Evolutionary conservation across 2,329 filamentous ascomycete species (phyloP).

Genomic region (Pseudogymnoascus destructans): DNA sequence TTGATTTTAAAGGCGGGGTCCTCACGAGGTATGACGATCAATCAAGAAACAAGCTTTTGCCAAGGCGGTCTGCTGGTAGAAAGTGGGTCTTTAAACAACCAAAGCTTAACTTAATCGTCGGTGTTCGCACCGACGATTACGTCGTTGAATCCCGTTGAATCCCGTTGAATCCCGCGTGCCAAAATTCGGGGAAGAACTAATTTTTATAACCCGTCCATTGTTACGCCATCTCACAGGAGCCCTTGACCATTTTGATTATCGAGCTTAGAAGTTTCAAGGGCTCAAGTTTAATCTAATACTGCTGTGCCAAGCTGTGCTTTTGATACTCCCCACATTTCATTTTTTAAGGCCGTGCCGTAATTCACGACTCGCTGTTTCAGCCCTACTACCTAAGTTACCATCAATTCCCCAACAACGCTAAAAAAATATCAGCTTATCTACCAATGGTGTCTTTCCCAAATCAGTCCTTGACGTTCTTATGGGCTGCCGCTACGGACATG

Average conservation of each 20-base stretch:
- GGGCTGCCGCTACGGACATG: not conserved
- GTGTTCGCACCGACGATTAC: too few relatives aligned
- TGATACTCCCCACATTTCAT: not conserved
- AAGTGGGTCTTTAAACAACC: not conserved
- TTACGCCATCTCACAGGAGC: not conserved
- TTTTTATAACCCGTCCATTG: not conserved
- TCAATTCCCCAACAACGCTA: not conserved
- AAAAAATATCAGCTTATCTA: not conserved
- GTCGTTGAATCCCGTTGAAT: too few relatives aligned
- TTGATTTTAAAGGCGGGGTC: not conserved
- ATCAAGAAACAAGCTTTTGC: not conserved
- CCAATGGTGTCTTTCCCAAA: not conserved
- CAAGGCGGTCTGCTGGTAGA: not conserved
- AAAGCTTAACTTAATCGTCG: too few relatives aligned
- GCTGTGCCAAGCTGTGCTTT: not conserved
- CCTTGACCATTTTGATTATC: not conserved
- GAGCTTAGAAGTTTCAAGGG: not conserved
- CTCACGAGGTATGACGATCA: not conserved
- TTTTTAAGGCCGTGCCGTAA: constrained; percentile 2
- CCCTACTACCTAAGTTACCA: not conserved
- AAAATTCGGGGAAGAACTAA: not conserved
- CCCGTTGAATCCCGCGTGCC: not conserved
- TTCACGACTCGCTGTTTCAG: not conserved
- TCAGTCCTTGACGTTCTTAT: not conserved
- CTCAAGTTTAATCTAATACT: not conserved